A percentile compares a stretch with the other conserved stretches of the same genome.
phyloP scores from a whole-genome alignment of 1,284 basidiomycete species.

The Takashimella koratensis region DNA sequence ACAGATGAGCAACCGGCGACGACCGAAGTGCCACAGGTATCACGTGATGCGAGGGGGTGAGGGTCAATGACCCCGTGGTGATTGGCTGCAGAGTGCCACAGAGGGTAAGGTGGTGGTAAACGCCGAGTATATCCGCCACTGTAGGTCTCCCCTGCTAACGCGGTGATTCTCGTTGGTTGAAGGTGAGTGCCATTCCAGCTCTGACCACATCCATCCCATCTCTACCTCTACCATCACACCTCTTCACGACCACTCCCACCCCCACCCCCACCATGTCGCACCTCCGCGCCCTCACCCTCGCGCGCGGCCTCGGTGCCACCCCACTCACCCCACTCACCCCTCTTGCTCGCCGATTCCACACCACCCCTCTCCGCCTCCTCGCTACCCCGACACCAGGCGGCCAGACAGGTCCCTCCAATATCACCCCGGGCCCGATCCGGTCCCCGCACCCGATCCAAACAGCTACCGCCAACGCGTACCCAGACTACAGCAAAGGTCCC shows the following conservation, averaged over 20 bases:
- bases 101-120: no score
- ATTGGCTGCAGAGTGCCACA: background rate
- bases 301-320: background rate
- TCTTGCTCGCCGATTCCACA: background rate
- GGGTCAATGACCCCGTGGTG: background rate
- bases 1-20: no score
- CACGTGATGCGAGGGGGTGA: background rate
- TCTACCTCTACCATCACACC: no score
- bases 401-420: background rate
- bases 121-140: no score
- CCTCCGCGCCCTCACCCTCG: background rate
- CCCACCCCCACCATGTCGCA: background rate
- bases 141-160: no score
- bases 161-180: no score
- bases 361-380: background rate
- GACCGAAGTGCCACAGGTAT: background rate
- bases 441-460: background rate
- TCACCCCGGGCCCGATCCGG: background rate
- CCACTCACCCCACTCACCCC: background rate
- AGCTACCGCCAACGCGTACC: background rate
- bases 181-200: background rate
- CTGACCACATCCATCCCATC: background rate
- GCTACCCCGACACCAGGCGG: background rate
- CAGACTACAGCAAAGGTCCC: constrained; percentile 60
- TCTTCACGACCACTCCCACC: background rate